Base-by-base conservation (phyloP, 306 rosid species). In the Gastrolobium bilobum region DNA sequence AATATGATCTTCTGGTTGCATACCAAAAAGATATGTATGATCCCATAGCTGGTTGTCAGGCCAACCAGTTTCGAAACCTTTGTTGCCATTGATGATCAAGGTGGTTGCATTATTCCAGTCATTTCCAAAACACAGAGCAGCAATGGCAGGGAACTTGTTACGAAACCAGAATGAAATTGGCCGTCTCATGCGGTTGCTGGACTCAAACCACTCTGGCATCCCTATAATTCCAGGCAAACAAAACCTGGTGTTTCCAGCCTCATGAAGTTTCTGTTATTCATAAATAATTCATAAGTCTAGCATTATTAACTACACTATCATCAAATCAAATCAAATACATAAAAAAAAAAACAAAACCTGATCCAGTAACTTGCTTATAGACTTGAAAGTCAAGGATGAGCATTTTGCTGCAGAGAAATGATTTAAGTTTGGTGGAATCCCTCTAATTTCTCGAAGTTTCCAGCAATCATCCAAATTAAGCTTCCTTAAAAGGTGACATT, bases 141-240 rank as follows among this genome's bases (percentile, higher is more conserved):
- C 29, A 11, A 37, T 48, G 13, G 6, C n/a, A 7, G 76, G 81
- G 3, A 73, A n/a, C 8, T 53, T 34, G n/a, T 54, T 14, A 14
- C 75, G 75, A 65, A 80, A 53, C 79, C 79, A 61, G 62, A 82
- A 82, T 38, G 78, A 68, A 50, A 3, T 5, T n/a, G 73, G 59
- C 10, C 3, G 13, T 26, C 38, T 75, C 3, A 1, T 31, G 40
- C 2, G 6, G 9, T 10, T 34, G 1, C 47, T 26, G 26, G 26
- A 20, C 9, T 77, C 6, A 0, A 83, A 62, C 79, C 75, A 83
- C 2, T 62, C 20, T 15, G 79, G 86, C 26, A 74, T 37, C 46
- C 35, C 38, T 46, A 20, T 20, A 20, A 5, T 5, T 26, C 71
- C 76, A 3, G 71, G 57, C 44, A 74, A 68, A 13, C 0, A 0